These are phyloP conservation scores for Starmerella stigmatis DNA, from an alignment of 805 yeast species.

Conservation along the genomic window DNA sequence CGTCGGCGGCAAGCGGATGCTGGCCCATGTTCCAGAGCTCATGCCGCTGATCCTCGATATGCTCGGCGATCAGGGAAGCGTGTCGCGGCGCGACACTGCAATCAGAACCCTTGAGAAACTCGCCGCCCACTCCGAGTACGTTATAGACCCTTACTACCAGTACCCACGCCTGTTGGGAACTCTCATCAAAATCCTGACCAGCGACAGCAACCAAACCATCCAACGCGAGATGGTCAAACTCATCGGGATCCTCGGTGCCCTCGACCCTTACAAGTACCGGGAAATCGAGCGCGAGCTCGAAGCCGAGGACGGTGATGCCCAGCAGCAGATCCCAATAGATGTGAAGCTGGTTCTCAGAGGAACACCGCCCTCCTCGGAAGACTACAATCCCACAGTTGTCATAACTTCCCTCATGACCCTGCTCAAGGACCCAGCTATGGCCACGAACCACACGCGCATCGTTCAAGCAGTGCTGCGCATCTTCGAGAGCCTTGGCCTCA, in stretches of 20 bases:
- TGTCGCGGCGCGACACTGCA: constrained; percentile 80
- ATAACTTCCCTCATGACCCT: constrained; percentile 75
- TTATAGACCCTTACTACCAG: constrained; percentile 81
- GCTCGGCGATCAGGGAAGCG: constrained; percentile 86
- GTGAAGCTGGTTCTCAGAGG: constrained; percentile 86
- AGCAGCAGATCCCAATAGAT: constrained; percentile 82
- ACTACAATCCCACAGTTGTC: constrained; percentile 91
- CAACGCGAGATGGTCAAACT: constrained; percentile 82
- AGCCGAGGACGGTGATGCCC: constrained; percentile 37
- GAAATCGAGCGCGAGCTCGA: constrained; percentile 71
- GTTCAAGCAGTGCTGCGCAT: constrained; percentile 91
- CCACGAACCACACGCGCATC: constrained; percentile 79
- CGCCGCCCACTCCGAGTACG: constrained; percentile 86
- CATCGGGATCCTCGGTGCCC: constrained; percentile 88
- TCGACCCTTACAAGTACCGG: constrained; percentile 91
- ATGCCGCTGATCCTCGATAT: constrained; percentile 85
- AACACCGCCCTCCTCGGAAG: constrained; percentile 80
- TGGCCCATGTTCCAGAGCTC: constrained; percentile 56
- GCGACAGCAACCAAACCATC: constrained; percentile 58
- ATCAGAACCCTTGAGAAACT: constrained; percentile 77
- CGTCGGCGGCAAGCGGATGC: constrained; percentile 79
- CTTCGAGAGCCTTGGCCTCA: constrained; percentile 75
- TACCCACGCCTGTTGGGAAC: constrained; percentile 82
- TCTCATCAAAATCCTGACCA: constrained; percentile 67
- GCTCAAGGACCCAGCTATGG: constrained; percentile 71